Evolutionary conservation across 805 yeast genomes (phyloP).

Genomic region (Candida broadrunensis): DNA sequence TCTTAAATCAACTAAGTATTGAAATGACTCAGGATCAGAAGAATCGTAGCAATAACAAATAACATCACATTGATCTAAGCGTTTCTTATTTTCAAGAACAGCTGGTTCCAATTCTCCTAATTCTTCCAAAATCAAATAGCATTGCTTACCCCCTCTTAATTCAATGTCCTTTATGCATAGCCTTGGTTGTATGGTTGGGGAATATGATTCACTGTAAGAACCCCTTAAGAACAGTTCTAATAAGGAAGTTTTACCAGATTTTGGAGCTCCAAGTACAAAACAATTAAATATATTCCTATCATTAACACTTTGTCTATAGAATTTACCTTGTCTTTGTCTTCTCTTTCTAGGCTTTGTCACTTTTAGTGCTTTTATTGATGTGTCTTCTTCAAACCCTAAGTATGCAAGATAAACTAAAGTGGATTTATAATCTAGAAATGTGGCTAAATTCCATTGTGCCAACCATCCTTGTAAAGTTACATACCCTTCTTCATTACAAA

Average conservation of each 20-base stretch:
- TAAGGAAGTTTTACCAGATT: conserved; percentile 84
- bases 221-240: conserved; percentile 80
- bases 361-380: conserved; percentile 42
- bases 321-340: conserved; percentile 61
- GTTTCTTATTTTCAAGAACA: conserved; percentile 62
- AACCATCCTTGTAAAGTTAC: conserved; percentile 97
- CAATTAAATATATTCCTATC: conserved; percentile 94
- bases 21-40: conserved; percentile 92
- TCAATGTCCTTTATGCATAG: conserved; percentile 92
- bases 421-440: conserved; percentile 77
- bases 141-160: conserved; percentile 91
- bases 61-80: conserved; percentile 86
- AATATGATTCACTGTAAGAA: conserved; percentile 63
- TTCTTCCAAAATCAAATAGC: conserved; percentile 87
- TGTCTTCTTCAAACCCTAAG: conserved; percentile 73
- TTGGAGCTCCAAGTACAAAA: conserved; percentile 78
- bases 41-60: conserved; percentile 89
- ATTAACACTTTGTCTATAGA: conserved; percentile 62
- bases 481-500: conserved; percentile 83
- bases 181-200: conserved; percentile 79
- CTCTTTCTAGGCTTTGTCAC: conserved; percentile 78
- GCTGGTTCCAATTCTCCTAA: conserved; percentile 85
- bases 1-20: conserved; percentile 71
- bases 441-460: conserved; percentile 98
- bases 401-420: conserved; percentile 88